These are phyloP conservation scores for Eucalyptus dawsonii DNA, from an alignment of 345 rosid species.

Conservation along the genomic window DNA sequence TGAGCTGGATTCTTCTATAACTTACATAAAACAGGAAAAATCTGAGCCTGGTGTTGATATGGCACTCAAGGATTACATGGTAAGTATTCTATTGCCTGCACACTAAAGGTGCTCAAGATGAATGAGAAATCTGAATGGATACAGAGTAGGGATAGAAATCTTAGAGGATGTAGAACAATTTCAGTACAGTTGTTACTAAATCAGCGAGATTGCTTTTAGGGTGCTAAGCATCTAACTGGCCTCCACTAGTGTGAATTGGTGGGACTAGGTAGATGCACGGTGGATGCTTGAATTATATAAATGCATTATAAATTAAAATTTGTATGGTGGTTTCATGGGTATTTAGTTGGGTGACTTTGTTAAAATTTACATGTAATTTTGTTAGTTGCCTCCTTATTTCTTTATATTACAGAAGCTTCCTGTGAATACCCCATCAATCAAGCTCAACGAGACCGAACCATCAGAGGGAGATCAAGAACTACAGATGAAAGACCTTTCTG, in stretches of 20 bases:
- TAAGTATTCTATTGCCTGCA: conserved; percentile 16
- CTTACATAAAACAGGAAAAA: conserved; percentile 46
- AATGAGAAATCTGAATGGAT: neutral
- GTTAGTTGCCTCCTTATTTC: neutral
- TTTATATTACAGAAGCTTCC: conserved; percentile 42
- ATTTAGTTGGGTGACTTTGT: neutral
- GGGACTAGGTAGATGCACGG: neutral
- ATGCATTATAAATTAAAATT: neutral
- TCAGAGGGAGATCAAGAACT: conserved; percentile 25
- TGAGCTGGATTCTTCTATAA: conserved; percentile 62
- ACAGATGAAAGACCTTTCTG: conserved; percentile 14
- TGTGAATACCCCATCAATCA: conserved; percentile 20
- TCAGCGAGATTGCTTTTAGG: neutral
- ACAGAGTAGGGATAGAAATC: neutral
- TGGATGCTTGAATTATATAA: neutral
- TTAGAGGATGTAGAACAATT: neutral
- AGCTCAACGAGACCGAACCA: conserved; percentile 33
- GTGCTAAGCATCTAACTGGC: neutral
- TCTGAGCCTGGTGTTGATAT: conserved; percentile 35
- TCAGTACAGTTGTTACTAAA: neutral
- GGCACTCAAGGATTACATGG: conserved; percentile 26
- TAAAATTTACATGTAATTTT: neutral
- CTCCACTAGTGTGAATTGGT: neutral
- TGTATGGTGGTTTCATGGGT: neutral
- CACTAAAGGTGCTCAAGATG: neutral